Conservation (phyloP, 176 grass and related monocot genomes). For the Zizania latifolia region DNA sequence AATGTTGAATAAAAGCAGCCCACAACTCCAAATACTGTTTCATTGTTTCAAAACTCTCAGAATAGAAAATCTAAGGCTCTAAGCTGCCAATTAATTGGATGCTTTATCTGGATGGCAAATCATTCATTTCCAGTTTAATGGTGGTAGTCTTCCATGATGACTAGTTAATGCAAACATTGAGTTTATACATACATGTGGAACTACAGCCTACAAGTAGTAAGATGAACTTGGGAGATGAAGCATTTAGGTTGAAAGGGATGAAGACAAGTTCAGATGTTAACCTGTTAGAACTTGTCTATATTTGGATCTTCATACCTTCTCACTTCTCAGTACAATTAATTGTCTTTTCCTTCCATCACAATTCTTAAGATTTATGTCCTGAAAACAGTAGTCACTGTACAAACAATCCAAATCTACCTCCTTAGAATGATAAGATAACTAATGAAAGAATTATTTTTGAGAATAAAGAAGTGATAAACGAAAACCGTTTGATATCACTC, state of each 20-base stretch:
- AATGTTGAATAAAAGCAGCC: slow-evolving; percentile 25
- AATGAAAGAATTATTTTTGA: neutral
- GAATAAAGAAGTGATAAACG: neutral
- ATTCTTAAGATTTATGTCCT: slow-evolving; percentile 7
- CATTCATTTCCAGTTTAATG: neutral
- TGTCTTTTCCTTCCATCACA: slow-evolving; percentile 19
- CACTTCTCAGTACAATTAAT: slow-evolving; percentile 22
- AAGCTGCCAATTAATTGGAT: slow-evolving; percentile 25
- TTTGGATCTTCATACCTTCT: slow-evolving; percentile 9
- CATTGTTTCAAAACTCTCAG: slow-evolving; percentile 11
- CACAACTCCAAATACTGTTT: slow-evolving; percentile 44
- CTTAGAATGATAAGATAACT: neutral
- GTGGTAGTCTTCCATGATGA: neutral
- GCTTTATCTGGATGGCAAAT: neutral
- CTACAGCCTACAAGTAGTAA: neutral
- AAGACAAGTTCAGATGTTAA: slow-evolving; percentile 25
- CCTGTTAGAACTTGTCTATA: slow-evolving; percentile 18
- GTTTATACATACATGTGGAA: slow-evolving; percentile 4
- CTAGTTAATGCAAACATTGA: neutral
- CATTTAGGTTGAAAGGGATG: neutral
- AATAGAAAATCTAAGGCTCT: slow-evolving; percentile 7
- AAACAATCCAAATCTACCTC: slow-evolving; percentile 6
- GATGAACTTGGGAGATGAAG: neutral
- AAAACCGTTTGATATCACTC: neutral
- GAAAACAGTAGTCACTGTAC: slow-evolving; percentile 14